Evolutionary conservation across 805 yeast species (phyloP).

Genomic region (Cyberlindnera petersonii): DNA sequence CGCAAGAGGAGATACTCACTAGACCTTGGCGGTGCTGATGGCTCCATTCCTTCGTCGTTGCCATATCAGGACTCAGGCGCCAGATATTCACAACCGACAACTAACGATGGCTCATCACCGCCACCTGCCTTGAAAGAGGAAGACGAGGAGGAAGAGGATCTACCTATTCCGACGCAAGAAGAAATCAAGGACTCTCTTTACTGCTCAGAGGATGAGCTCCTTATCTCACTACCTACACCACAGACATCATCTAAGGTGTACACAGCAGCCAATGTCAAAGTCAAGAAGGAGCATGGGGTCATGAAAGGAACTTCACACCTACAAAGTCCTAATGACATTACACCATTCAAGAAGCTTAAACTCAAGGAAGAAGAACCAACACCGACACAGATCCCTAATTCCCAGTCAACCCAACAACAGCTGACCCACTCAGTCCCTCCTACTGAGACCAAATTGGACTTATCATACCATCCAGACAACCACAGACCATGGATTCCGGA

Average conservation of each 20-base stretch:
- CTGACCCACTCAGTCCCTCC: not conserved
- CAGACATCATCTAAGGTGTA: conserved; percentile 8
- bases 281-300: not conserved
- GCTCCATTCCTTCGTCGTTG: conserved; percentile 15
- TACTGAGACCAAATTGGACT: conserved; percentile 7
- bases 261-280: conserved; percentile 11
- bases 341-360: conserved; percentile 17
- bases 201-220: conserved; percentile 9
- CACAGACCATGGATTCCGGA: conserved; percentile 34
- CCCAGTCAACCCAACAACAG: not conserved
- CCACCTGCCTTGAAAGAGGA: conserved; percentile 12
- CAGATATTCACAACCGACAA: conserved; percentile 2
- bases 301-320: conserved; percentile 3
- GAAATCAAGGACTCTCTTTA: conserved; percentile 17
- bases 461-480: conserved; percentile 17
- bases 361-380: conserved; percentile 3
- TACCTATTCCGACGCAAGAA: not conserved
- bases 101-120: not conserved
- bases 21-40: conserved; percentile 13
- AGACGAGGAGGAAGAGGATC: conserved; percentile 5
- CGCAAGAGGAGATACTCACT: conserved; percentile 10
- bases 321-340: conserved; percentile 19
- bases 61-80: conserved; percentile 7
- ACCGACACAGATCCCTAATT: not conserved
- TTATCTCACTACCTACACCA: conserved; percentile 10